Base-by-base conservation (phyloP, 2,329 filamentous ascomycete species). In the Apiospora phragmitis region DNA sequence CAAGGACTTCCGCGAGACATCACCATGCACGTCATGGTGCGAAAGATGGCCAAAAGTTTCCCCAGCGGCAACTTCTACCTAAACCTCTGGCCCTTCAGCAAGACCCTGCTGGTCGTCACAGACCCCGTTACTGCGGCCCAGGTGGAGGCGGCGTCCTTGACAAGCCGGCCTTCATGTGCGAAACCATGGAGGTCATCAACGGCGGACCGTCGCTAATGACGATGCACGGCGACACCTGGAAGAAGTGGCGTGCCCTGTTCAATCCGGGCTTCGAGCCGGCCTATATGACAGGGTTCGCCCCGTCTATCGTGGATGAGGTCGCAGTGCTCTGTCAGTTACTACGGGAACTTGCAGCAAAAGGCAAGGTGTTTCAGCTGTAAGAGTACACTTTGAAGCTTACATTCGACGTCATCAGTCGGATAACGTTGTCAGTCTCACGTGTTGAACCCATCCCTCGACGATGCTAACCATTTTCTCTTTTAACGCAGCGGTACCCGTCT, bases 141-240 rank as follows among this genome's bases (percentile, higher is more conserved):
- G 66, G 71, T 76, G 6, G 74, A 75, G 47, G 68, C 73, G 14
- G 73, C 72, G 3, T 71, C 24, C 70, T 76, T 26, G 70, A 72
- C 68, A 76, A 76, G 69, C 72, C 72, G 9, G 7, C 24, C 9
- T 51, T 26, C 4, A 73, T 75, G 32, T 73, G 72, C 42, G 35
- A 26, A 4, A 74, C 69, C 1, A 35, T 71, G 81, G 86, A 76
- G 21, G 65, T 73, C 41, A 73, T 75, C 55, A 75, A 69, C 26
- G 73, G 73, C 9, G 85, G 85, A 14, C 85, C 86, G 70, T 85
- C 87, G 66, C 84, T 83, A 49, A 79, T 85, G 65, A 71, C 74
- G 3, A 74, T 75, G 85, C 86, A 75, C 77, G 85, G 67, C 45
- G 65, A 38, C 14, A 72, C 70, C 14, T 78, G 75, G 74, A 77